These are phyloP conservation scores for Penicillium sp. DNA, from an alignment of 2,329 filamentous ascomycete species.

Conservation along the genomic window DNA sequence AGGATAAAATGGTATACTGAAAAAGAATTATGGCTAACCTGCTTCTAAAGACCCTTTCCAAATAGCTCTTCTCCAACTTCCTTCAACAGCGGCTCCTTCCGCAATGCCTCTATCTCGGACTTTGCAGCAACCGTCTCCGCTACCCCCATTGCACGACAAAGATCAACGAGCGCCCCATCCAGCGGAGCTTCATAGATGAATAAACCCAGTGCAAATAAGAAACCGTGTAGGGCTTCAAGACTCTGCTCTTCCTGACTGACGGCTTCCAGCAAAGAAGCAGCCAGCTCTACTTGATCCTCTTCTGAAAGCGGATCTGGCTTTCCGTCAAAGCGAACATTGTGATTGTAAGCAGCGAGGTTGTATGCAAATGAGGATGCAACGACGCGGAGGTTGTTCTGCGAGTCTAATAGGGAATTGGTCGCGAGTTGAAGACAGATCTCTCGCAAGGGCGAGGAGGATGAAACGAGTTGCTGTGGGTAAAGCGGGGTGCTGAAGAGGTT, in stretches of 20 bases:
- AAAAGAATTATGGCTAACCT: neutral
- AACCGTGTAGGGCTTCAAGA: conserved; percentile 67
- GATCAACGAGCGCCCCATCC: conserved; percentile 70
- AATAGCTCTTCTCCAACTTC: conserved; percentile 46
- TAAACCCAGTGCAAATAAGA: conserved; percentile 70
- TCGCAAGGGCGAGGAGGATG: conserved; percentile 47
- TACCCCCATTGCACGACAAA: conserved; percentile 74
- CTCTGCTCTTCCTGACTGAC: conserved; percentile 51
- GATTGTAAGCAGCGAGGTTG: conserved; percentile 70
- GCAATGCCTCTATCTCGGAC: conserved; percentile 50
- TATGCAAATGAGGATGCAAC: conserved; percentile 78
- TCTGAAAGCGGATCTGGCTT: conserved; percentile 58
- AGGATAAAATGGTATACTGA: neutral
- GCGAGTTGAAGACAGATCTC: conserved; percentile 62
- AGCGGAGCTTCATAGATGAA: conserved; percentile 65
- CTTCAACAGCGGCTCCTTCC: conserved; percentile 54
- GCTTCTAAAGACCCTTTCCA: conserved; percentile 29
- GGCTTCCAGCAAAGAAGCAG: conserved; percentile 74
- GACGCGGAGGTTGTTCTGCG: conserved; percentile 69
- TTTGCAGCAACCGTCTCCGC: conserved; percentile 56
- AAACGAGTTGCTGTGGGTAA: conserved; percentile 61
- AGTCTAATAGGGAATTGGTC: conserved; percentile 72
- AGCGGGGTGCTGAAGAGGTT: conserved; percentile 78
- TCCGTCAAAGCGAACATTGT: conserved; percentile 57
- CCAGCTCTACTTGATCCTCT: conserved; percentile 71